Conservation (phyloP, 768 basidiomycete species). For the Termitomyces sp. region DNA sequence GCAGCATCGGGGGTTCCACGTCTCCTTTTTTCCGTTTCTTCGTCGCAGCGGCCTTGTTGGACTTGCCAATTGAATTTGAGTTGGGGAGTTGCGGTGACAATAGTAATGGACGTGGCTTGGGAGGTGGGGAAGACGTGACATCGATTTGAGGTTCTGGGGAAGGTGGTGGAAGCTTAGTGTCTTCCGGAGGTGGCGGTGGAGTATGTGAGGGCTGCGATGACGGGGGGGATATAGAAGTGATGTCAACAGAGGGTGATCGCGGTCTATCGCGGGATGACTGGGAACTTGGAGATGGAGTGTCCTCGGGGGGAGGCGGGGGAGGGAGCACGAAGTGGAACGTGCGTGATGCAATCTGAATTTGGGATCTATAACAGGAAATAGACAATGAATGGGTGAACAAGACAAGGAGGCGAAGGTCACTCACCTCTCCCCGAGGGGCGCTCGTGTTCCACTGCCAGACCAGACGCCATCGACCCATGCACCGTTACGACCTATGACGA, state of each 20-base stretch:
- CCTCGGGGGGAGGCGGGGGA: conserved; percentile 75
- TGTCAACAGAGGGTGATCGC: conserved; percentile 80
- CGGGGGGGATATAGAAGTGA: conserved; percentile 78
- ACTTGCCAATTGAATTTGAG: conserved; percentile 54
- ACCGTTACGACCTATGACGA: conserved; percentile 94
- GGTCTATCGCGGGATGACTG: conserved; percentile 62
- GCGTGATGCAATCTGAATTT: conserved; percentile 95
- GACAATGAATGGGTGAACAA: conserved; percentile 3
- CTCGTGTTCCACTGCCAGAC: conserved; percentile 82
- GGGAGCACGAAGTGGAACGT: conserved; percentile 97
- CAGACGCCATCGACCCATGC: conserved; percentile 99
- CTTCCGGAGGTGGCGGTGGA: conserved; percentile 54
- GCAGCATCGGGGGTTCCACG: conserved; percentile 31
- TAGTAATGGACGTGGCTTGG: conserved; percentile 28
- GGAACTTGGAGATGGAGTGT: conserved; percentile 78
- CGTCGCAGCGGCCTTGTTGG: conserved; percentile 39
- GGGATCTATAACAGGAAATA: conserved; percentile 54
- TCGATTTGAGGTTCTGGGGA: conserved; percentile 36
- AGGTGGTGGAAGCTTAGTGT: conserved; percentile 43
- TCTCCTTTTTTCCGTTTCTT: conserved; percentile 76
- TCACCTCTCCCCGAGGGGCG: conserved; percentile 83
- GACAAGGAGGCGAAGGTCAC: neutral
- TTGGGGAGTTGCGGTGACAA: conserved; percentile 57
- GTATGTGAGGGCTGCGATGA: conserved; percentile 78
- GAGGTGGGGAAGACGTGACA: conserved; percentile 36